Percentiles rank a stretch among this genome's conserved stretches.
Evolutionary conservation across 768 basidiomycete genomes (phyloP).

Genomic region (Hygrophorus pudorinus): DNA sequence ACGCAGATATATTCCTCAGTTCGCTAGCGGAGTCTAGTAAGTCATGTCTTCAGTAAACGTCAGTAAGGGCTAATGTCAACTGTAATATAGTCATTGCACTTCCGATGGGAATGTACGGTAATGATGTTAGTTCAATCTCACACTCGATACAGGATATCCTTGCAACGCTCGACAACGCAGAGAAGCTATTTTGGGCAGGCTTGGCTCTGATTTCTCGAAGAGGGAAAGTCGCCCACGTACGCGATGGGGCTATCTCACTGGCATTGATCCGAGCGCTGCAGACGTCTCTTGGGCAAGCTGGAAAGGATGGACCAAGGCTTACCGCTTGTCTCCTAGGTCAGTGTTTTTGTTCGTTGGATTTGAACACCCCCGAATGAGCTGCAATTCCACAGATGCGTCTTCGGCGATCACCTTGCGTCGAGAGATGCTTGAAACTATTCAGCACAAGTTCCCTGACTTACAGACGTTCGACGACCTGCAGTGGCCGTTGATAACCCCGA

Average conservation of each 20-base stretch:
- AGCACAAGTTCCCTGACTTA: slow-evolving; percentile 48
- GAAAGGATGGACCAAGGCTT: slow-evolving; percentile 36
- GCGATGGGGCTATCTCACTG: slow-evolving; percentile 65
- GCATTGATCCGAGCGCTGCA: slow-evolving; percentile 68
- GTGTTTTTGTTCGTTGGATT: slow-evolving; percentile 9
- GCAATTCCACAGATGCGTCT: slow-evolving; percentile 47
- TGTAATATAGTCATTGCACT: slow-evolving; percentile 59
- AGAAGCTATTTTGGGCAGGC: slow-evolving; percentile 58
- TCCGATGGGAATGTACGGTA: slow-evolving; percentile 64
- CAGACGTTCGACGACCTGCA: slow-evolving; percentile 49
- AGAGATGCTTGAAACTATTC: slow-evolving; percentile 79
- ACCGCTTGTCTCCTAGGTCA: slow-evolving; percentile 58
- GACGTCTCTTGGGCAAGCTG: slow-evolving; percentile 64
- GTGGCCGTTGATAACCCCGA: slow-evolving; percentile 54
- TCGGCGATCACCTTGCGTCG: slow-evolving; percentile 71
- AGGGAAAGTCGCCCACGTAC: slow-evolving; percentile 61
- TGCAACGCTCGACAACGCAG: slow-evolving; percentile 53
- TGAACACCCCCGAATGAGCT: not conserved
- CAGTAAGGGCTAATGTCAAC: not conserved
- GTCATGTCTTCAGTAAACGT: slow-evolving; percentile 17
- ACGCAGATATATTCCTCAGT: slow-evolving; percentile 80
- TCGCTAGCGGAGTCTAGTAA: slow-evolving; percentile 85
- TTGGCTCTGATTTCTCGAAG: slow-evolving; percentile 42
- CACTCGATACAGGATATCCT: slow-evolving; percentile 49
- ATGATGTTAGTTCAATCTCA: slow-evolving; percentile 25